These are phyloP conservation scores for Arabidopsis hybrid DNA, from an alignment of 441 rosid species.

Conservation along the genomic window DNA sequence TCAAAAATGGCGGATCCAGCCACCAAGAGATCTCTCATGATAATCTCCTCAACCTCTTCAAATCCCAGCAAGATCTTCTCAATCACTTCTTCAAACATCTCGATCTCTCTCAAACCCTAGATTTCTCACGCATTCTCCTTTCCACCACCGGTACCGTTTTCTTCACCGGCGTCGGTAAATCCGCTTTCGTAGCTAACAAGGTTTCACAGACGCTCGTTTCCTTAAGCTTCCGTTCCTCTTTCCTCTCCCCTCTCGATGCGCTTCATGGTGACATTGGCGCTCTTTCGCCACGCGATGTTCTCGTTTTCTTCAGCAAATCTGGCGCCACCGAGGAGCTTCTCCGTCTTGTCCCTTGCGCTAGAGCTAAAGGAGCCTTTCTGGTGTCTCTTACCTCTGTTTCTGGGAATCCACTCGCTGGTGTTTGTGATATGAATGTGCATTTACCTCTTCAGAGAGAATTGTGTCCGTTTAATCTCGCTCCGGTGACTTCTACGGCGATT, in stretches of 20 bases:
- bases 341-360: conserved; percentile 86
- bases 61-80: conserved; percentile 87
- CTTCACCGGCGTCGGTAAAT: conserved; percentile 95
- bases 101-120: conserved; percentile 70
- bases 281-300: conserved; percentile 56
- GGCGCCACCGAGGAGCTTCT: conserved; percentile 92
- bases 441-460: conserved; percentile 88
- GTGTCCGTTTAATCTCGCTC: conserved; percentile 94
- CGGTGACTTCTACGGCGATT: conserved; percentile 97
- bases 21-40: conserved; percentile 51
- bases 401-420: conserved; percentile 67
- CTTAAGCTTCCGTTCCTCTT: conserved; percentile 74
- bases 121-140: conserved; percentile 79
- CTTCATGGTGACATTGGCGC: conserved; percentile 96
- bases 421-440: conserved; percentile 84
- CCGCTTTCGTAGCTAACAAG: conserved; percentile 94
- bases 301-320: conserved; percentile 85
- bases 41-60: conserved; percentile 79
- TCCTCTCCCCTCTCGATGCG: conserved; percentile 91
- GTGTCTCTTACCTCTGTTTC: conserved; percentile 80
- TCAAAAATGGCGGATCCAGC: conserved; percentile 24
- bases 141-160: conserved; percentile 66
- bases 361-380: conserved; percentile 71
- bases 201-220: conserved; percentile 91
- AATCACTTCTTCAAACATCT: conserved; percentile 89